A percentile compares a stretch with the other conserved stretches of the same genome.
These are phyloP conservation scores for Silybum marianum DNA, from an alignment of 129 eudicot species.

Conservation along the genomic window DNA sequence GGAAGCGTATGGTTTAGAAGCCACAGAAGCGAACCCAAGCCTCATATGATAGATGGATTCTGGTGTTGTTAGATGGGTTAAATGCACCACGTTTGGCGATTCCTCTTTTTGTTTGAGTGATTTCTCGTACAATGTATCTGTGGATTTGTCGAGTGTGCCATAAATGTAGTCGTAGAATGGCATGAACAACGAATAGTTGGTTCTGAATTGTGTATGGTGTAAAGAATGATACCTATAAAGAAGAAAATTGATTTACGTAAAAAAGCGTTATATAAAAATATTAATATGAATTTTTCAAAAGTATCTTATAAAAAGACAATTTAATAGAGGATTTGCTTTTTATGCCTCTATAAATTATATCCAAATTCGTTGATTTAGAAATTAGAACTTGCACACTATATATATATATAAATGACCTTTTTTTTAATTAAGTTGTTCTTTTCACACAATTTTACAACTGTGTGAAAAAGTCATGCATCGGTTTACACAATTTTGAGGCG, in stretches of 20 bases:
- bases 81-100: constrained; percentile 55
- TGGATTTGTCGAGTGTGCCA: constrained; percentile 61
- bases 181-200: constrained; percentile 71
- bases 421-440: too few relatives aligned
- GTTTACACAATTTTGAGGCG: background rate
- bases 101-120: constrained; percentile 49
- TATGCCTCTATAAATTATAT: background rate
- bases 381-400: background rate
- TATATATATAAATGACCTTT: too few relatives aligned
- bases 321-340: background rate
- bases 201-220: constrained; percentile 64
- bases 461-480: background rate
- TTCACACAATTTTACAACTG: background rate
- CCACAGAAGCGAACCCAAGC: constrained; percentile 64
- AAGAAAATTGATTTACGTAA: background rate
- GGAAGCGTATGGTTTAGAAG: constrained; percentile 58
- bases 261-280: background rate
- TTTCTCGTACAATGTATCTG: constrained; percentile 46
- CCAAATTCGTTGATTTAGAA: background rate
- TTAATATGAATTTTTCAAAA: background rate
- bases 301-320: background rate
- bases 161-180: constrained; percentile 71
- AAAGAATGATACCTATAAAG: constrained; percentile 58
- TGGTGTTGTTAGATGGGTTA: constrained; percentile 78
- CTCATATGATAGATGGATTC: constrained; percentile 71